Conservation (phyloP, 2,329 filamentous ascomycete genomes). For the Sphaerulina vaccinii region DNA sequence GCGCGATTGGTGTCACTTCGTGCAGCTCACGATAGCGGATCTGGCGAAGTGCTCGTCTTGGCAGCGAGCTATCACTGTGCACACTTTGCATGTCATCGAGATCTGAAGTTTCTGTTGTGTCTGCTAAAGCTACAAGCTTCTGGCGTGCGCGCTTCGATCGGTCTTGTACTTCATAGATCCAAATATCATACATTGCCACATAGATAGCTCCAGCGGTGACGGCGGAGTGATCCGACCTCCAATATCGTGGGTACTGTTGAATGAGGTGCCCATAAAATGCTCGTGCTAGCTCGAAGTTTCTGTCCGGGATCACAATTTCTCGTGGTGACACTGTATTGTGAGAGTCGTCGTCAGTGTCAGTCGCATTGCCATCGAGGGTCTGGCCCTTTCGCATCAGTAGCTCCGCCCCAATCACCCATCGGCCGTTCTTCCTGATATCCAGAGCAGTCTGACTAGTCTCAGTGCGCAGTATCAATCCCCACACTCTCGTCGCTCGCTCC, state of each 20-base stretch:
- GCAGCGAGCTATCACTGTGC: slow-evolving; percentile 7
- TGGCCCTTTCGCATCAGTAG: slow-evolving; percentile 63
- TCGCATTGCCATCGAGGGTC: slow-evolving; percentile 4
- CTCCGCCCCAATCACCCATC: slow-evolving; percentile 85
- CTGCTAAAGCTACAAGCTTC: slow-evolving; percentile 16
- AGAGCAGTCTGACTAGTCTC: slow-evolving; percentile 57
- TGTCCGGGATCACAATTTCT: slow-evolving; percentile 22
- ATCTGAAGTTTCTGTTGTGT: slow-evolving; percentile 8
- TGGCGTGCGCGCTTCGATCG: slow-evolving; percentile 51
- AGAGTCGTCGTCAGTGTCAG: slow-evolving; percentile 2
- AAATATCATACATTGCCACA: slow-evolving; percentile 74
- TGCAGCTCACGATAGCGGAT: slow-evolving; percentile 47
- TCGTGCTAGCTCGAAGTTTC: slow-evolving; percentile 58
- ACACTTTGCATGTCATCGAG: neutral
- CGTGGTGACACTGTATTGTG: slow-evolving; percentile 4
- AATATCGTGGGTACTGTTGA: slow-evolving; percentile 70
- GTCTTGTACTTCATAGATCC: slow-evolving; percentile 72
- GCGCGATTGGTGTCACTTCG: slow-evolving; percentile 62
- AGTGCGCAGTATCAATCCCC: slow-evolving; percentile 68
- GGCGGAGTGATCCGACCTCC: slow-evolving; percentile 53
- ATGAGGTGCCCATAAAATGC: slow-evolving; percentile 77
- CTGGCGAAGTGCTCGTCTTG: slow-evolving; percentile 33
- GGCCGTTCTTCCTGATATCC: slow-evolving; percentile 66
- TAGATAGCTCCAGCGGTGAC: slow-evolving; percentile 75
- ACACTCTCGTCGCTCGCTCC: slow-evolving; percentile 68